phyloP scores from a whole-genome alignment of 139 green algal genomes.

The Dunaliella sp. region DNA sequence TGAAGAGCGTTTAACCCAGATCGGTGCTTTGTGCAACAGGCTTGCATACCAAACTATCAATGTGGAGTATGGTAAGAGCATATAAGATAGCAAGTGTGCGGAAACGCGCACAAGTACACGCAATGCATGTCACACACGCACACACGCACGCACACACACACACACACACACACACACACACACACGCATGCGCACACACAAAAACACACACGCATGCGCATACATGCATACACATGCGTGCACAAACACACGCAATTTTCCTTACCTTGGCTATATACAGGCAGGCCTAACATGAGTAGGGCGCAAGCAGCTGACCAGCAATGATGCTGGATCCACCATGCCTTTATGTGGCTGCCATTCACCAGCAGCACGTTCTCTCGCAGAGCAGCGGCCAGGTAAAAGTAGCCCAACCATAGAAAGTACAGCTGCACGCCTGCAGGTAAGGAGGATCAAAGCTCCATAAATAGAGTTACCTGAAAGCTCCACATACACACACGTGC shows the following conservation, averaged over 20 bases:
- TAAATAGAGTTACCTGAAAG: too few relatives aligned
- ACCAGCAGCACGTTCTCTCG: conserved; percentile 88
- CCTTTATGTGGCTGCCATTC: conserved; percentile 90
- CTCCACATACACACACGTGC: too few relatives aligned
- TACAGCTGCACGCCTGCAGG: conserved; percentile 79
- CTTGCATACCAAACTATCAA: too few relatives aligned
- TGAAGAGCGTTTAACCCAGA: too few relatives aligned
- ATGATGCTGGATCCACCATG: conserved; percentile 96
- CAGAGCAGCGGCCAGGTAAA: conserved; percentile 89
- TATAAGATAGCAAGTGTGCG: too few relatives aligned
- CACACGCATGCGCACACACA: not conserved
- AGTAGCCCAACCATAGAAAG: conserved; percentile 90
- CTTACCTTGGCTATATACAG: conserved; percentile 74
- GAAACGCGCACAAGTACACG: not conserved
- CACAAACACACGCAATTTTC: not conserved
- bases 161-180: not conserved
- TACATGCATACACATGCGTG: not conserved
- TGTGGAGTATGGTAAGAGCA: too few relatives aligned
- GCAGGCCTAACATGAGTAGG: conserved; percentile 83
- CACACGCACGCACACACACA: not conserved
- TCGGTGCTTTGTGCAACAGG: too few relatives aligned
- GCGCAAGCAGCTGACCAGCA: conserved; percentile 77
- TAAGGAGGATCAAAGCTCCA: not conserved
- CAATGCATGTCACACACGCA: not conserved
- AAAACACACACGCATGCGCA: not conserved